Evolutionary conservation across 176 grass and related monocot genomes (phyloP).

Genomic region (Metroxylon sagu): DNA sequence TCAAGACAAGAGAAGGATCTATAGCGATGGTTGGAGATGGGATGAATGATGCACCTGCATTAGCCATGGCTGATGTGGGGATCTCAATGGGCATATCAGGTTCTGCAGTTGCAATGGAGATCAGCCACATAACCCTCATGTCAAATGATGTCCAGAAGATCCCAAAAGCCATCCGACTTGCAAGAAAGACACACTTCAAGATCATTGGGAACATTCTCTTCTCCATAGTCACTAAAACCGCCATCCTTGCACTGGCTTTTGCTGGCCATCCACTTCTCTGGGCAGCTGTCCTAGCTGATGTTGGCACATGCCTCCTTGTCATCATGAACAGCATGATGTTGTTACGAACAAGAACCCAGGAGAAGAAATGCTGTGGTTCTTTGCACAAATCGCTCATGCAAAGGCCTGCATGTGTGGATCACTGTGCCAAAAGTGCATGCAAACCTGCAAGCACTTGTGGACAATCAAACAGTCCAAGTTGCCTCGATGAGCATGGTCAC

Average conservation of each 20-base stretch:
- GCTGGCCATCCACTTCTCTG: slow-evolving; percentile 45
- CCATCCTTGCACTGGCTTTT: slow-evolving; percentile 27
- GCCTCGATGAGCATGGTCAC: slow-evolving; percentile 13
- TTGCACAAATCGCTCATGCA: slow-evolving; percentile 21
- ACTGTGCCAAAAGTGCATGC: slow-evolving; percentile 27
- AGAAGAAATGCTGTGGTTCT: slow-evolving; percentile 43
- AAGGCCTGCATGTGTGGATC: slow-evolving; percentile 17
- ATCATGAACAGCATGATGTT: slow-evolving; percentile 58
- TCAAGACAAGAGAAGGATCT: slow-evolving; percentile 23
- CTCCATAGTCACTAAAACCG: slow-evolving; percentile 29
- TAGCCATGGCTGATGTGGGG: slow-evolving; percentile 49
- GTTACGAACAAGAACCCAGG: slow-evolving; percentile 26
- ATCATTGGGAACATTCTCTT: slow-evolving; percentile 33
- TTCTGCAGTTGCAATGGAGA: slow-evolving; percentile 61
- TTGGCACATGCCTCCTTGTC: slow-evolving; percentile 54
- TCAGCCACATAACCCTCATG: slow-evolving; percentile 63
- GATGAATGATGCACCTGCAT: slow-evolving; percentile 72
- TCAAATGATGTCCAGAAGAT: slow-evolving; percentile 50
- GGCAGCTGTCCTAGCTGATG: slow-evolving; percentile 59
- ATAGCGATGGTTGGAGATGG: slow-evolving; percentile 78
- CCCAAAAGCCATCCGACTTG: slow-evolving; percentile 31
- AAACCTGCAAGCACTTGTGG: slow-evolving; percentile 14
- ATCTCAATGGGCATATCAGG: slow-evolving; percentile 63
- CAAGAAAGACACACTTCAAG: slow-evolving; percentile 24
- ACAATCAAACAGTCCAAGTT: slow-evolving; percentile 23